phyloP scores from a whole-genome alignment of 164 flowering plant species.

The Liriodendron chinense region DNA sequence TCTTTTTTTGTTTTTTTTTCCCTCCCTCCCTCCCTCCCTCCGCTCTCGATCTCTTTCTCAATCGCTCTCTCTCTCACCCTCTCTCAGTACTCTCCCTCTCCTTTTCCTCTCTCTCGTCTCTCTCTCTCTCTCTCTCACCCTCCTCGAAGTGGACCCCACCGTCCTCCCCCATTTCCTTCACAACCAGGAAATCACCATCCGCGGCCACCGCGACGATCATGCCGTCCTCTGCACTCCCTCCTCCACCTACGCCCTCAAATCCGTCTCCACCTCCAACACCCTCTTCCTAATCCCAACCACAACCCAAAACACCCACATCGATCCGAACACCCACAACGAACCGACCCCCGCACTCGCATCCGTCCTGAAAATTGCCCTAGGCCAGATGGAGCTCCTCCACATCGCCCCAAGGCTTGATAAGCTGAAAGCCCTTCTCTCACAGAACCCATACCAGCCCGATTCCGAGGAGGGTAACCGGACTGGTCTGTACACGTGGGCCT shows the following conservation, averaged over 20 bases:
- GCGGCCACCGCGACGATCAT: conserved; percentile 81
- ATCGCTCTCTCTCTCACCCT: too few relatives aligned
- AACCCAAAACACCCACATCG: too few relatives aligned
- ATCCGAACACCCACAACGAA: conserved; percentile 5
- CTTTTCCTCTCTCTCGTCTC: too few relatives aligned
- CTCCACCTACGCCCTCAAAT: conserved; percentile 76
- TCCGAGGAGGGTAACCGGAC: conserved; percentile 19
- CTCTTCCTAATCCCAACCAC: conserved; percentile 73
- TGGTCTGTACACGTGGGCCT: conserved; percentile 62
- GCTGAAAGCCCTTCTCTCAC: conserved; percentile 54
- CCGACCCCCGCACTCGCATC: conserved; percentile 11
- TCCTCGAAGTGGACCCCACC: conserved; percentile 79
- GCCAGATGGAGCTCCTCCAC: conserved; percentile 74
- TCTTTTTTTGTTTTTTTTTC: too few relatives aligned
- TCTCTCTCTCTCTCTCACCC: too few relatives aligned
- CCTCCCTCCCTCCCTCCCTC: too few relatives aligned
- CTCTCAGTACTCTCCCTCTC: too few relatives aligned
- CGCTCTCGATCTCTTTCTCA: too few relatives aligned
- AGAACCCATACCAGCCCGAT: conserved; percentile 48
- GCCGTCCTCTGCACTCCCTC: conserved; percentile 82
- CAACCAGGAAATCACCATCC: conserved; percentile 54
- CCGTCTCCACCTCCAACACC: conserved; percentile 83
- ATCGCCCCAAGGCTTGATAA: conserved; percentile 80
- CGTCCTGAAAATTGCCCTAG: conserved; percentile 65
- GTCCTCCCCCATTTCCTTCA: conserved; percentile 66